Conservation (phyloP, 2,329 filamentous ascomycete species). For the Fusarium nurragi region DNA sequence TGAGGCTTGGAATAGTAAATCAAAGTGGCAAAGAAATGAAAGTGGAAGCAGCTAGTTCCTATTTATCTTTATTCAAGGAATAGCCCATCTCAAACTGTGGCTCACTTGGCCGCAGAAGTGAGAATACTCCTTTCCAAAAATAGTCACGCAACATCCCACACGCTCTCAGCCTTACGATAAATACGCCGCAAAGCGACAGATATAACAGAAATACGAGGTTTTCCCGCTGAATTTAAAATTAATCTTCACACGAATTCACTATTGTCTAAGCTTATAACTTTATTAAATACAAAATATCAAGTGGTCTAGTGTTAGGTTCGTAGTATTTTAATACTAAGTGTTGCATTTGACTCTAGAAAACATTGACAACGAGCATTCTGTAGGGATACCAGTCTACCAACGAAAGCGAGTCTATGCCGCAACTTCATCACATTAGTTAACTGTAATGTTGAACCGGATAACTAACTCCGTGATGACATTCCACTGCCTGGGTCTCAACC, state of each 20-base stretch:
- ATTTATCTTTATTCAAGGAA: background rate
- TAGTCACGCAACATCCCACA: background rate
- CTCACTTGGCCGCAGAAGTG: background rate
- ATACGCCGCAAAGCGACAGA: background rate
- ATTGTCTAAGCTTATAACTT: no score
- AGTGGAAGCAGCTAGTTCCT: background rate
- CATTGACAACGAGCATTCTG: background rate
- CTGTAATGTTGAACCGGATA: no score
- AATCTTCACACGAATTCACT: no score
- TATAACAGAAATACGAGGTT: background rate
- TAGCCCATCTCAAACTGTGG: background rate
- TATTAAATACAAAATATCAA: no score
- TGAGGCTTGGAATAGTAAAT: background rate
- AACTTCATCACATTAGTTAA: no score
- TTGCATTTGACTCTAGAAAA: no score
- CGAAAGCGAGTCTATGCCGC: background rate
- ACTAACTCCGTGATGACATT: no score
- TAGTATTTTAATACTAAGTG: no score
- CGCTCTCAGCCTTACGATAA: background rate
- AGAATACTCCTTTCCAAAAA: background rate
- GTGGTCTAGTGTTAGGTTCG: no score
- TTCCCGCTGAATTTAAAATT: background rate
- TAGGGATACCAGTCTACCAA: background rate
- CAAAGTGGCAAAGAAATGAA: background rate
- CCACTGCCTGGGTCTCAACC: no score